These are phyloP conservation scores for Phytophthora rubi DNA, from an alignment of 352 stramenopile species.

Conservation along the genomic window DNA sequence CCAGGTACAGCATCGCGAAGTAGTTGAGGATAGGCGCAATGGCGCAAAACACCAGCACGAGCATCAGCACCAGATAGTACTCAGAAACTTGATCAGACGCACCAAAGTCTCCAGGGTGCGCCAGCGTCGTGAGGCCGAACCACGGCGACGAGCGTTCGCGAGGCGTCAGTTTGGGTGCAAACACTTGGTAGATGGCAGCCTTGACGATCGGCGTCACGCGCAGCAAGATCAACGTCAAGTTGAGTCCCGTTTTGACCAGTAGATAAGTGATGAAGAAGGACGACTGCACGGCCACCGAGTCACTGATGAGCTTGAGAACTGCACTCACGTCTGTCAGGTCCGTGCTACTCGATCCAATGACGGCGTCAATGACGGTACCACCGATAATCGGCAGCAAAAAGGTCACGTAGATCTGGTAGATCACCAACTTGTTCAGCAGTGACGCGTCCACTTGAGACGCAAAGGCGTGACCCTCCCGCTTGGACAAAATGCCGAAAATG, in stretches of 20 bases:
- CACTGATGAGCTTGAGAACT: conserved; percentile 63
- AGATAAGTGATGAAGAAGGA: conserved; percentile 86
- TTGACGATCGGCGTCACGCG: conserved; percentile 80
- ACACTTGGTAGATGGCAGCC: conserved; percentile 73
- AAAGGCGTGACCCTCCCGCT: conserved; percentile 80
- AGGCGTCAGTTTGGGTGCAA: conserved; percentile 84
- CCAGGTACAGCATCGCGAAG: conserved; percentile 72
- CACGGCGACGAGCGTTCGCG: conserved; percentile 70
- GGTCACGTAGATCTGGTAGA: conserved; percentile 85
- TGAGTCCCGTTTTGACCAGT: conserved; percentile 75
- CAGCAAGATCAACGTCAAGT: conserved; percentile 72
- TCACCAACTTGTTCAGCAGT: conserved; percentile 82
- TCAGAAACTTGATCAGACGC: conserved; percentile 65
- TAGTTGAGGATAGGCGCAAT: conserved; percentile 85
- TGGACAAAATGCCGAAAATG: conserved; percentile 84
- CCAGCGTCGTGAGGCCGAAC: conserved; percentile 72
- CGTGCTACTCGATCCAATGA: conserved; percentile 62
- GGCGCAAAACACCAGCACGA: conserved; percentile 76
- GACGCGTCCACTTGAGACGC: conserved; percentile 68
- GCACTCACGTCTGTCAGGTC: conserved; percentile 50
- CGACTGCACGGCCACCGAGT: conserved; percentile 75
- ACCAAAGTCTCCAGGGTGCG: conserved; percentile 64
- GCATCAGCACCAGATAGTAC: conserved; percentile 79
- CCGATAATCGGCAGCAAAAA: conserved; percentile 87
- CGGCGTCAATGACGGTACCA: conserved; percentile 75